Base-by-base conservation (phyloP, 495 filamentous ascomycete genomes). In the Penicillium paradoxum region DNA sequence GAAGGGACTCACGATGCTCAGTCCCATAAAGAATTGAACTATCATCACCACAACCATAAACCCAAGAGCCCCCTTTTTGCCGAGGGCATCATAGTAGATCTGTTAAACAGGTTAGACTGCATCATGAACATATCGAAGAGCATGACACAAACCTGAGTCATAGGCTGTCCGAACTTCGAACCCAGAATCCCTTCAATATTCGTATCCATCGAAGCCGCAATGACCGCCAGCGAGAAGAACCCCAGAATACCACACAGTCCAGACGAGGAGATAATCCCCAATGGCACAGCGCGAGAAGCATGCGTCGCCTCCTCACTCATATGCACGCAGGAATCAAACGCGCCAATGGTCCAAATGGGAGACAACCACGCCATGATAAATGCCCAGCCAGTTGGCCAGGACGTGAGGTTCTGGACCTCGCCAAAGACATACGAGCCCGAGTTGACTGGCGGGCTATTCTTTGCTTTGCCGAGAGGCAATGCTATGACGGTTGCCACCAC, bases 311-410 rank as follows among this genome's bases (percentile, higher is more conserved):
- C 84, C 60, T 86, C 84, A 36, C 73, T 78, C 74, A 85, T 85
- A 62, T 85, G 82, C 8, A 82, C 75, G 43, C 78, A 80, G 0
- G 69, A 73, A 59, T 79, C 74, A 32, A 80, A 78, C 0, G 65
- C 75, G 0, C 82, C 83, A 53, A 86, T 84, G 0, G 82, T 83
- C 84, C 84, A 87, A 44, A 87, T 86, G 0, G 84, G 83, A 13
- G 68, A 74, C 6, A 87, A 68, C 84, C 84, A 86, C 6, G 79
- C 62, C 22, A 87, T 60, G 70, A 87, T 85, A 56, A 86, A 87
- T 0, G 82, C 70, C 81, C 80, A 83, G 3, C 80, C 80, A 0
- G 70, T 69, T 0, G 80, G 78, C 80, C 84, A 87, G 2, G 77
- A 74, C 0, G 81, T 86, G 7, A 79, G 54, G 48, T 88, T 87